Evolutionary conservation across 345 rosid genomes (phyloP).

Genomic region (Mercurialis annua): DNA sequence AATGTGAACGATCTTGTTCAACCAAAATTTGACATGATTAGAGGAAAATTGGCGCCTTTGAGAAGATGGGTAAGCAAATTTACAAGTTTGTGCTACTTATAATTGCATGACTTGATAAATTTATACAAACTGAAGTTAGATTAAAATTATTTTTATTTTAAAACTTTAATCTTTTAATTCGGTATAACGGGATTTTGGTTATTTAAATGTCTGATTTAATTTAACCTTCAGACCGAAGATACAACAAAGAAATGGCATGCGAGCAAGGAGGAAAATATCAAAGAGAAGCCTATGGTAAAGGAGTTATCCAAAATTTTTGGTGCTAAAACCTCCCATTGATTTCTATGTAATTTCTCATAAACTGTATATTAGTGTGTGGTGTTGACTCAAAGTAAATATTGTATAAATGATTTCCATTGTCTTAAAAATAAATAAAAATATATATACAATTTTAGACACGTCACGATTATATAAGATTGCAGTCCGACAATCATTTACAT

Average conservation of each 20-base stretch:
- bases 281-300: conserved; percentile 67
- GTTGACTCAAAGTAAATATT: background rate
- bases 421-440: too few relatives aligned
- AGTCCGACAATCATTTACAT: too few relatives aligned
- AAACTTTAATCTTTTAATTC: too few relatives aligned
- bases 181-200: too few relatives aligned
- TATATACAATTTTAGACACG: too few relatives aligned
- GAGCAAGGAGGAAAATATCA: conserved; percentile 39
- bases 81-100: background rate
- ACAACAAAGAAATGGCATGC: conserved; percentile 71
- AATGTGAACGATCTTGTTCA: conserved; percentile 62
- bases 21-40: conserved; percentile 54
- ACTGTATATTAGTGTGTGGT: background rate
- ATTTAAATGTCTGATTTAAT: too few relatives aligned
- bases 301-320: conserved; percentile 69
- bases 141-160: too few relatives aligned
- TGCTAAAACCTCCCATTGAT: conserved; percentile 35
- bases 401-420: background rate
- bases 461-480: too few relatives aligned
- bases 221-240: conserved; percentile 60
- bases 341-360: background rate
- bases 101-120: background rate
- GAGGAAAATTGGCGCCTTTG: conserved; percentile 56
- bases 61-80: conserved; percentile 62
- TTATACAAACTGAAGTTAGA: too few relatives aligned